Evolutionary conservation across 225 moss, liverwort and hornwort genomes (phyloP).

Genomic region (Takakia lepidozioides): DNA sequence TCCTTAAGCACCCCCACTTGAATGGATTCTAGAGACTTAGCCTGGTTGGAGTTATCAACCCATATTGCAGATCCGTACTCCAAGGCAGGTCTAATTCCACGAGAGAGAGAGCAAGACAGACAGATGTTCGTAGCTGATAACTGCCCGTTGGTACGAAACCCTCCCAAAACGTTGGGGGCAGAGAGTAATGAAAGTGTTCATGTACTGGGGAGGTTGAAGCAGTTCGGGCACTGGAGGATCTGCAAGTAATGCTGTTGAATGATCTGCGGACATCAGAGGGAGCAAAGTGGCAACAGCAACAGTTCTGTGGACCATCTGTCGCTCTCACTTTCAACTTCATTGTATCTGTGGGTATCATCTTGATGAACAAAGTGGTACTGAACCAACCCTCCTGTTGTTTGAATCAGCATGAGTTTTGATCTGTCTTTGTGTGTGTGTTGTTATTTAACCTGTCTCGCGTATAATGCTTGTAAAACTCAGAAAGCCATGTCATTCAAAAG

Average conservation of each 20-base stretch:
- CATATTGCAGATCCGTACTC: too few species aligned
- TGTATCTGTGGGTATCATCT: constrained; percentile 8
- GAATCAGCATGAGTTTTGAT: too few species aligned
- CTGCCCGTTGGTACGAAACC: too few species aligned
- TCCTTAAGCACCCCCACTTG: too few species aligned
- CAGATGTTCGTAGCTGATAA: too few species aligned
- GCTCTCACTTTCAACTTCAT: constrained; percentile 7
- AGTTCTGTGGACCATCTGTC: constrained; percentile 6
- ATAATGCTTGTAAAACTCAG: neutral
- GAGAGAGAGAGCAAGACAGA: too few species aligned
- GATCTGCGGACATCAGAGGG: constrained; percentile 8
- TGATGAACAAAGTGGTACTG: constrained; percentile 7
- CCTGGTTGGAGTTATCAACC: too few species aligned
- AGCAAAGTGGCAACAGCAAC: constrained; percentile 6
- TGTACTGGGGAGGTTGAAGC: neutral
- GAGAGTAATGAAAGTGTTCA: neutral
- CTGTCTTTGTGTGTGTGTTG: neutral
- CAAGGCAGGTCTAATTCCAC: too few species aligned
- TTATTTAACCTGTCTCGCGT: too few species aligned
- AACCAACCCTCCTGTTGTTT: neutral
- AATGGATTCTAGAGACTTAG: too few species aligned
- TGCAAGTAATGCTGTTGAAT: neutral
- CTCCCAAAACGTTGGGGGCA: too few species aligned
- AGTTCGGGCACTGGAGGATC: constrained; percentile 3
- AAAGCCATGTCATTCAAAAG: neutral